These are phyloP conservation scores for Scenedesmus sp. DNA, from an alignment of 163 green algal species.

Conservation along the genomic window DNA sequence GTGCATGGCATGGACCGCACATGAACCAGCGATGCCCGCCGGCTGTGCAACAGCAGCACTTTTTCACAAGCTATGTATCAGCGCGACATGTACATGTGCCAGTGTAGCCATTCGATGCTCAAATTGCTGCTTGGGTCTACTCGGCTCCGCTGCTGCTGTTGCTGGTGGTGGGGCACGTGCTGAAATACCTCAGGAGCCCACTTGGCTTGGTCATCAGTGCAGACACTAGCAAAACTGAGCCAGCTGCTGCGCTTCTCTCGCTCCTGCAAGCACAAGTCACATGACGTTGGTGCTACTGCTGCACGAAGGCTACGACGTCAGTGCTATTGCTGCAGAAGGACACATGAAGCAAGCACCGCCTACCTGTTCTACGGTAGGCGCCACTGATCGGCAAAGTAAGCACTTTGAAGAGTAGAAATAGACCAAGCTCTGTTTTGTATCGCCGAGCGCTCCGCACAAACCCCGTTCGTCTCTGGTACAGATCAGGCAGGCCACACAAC, in stretches of 20 bases:
- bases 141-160: neutral
- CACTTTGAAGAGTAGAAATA: constrained; percentile 37
- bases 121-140: neutral
- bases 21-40: no score
- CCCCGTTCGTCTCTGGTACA: neutral
- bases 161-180: no score
- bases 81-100: neutral
- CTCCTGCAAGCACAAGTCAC: neutral
- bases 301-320: neutral
- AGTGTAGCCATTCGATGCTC: no score
- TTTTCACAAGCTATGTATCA: no score
- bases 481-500: neutral
- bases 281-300: neutral
- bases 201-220: constrained; percentile 32
- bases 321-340: no score
- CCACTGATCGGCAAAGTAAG: neutral
- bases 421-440: neutral
- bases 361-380: neutral
- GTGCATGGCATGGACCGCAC: neutral
- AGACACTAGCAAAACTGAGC: constrained; percentile 20
- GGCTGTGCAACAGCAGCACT: no score
- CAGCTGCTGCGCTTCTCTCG: neutral
- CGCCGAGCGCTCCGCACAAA: neutral
- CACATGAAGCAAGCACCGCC: neutral
- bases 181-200: constrained; percentile 32